Evolutionary conservation across 345 rosid genomes (phyloP).

Genomic region (Aquilaria yunnanensis): DNA sequence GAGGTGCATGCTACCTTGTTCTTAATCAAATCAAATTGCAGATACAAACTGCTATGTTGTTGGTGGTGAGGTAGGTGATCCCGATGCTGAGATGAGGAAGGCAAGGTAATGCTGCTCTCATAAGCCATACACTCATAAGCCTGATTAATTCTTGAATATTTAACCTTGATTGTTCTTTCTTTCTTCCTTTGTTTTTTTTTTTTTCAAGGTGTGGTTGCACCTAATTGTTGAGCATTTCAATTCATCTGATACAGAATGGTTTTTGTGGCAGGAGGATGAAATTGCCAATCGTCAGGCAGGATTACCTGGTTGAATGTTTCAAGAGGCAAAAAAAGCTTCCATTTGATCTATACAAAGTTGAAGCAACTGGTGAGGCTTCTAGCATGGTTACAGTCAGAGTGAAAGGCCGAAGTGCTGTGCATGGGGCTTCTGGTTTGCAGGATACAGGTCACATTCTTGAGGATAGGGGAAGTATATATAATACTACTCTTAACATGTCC

Average conservation of each 20-base stretch:
- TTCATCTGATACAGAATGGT: conserved; percentile 10
- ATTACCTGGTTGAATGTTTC: conserved; percentile 74
- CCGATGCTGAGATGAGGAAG: conserved; percentile 59
- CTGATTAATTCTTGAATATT: too few relatives aligned
- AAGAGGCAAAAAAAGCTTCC: conserved; percentile 76
- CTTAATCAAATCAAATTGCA: conserved; percentile 31
- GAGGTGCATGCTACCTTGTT: conserved; percentile 3
- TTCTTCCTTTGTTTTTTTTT: background rate
- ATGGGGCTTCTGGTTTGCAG: conserved; percentile 88
- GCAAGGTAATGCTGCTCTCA: conserved; percentile 58
- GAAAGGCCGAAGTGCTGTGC: conserved; percentile 93
- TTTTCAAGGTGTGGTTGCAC: too few relatives aligned
- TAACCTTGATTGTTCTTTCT: background rate
- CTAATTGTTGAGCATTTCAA: conserved; percentile 10
- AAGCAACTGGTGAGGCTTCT: conserved; percentile 52
- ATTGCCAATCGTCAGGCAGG: conserved; percentile 77
- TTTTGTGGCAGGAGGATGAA: conserved; percentile 74
- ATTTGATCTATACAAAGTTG: conserved; percentile 64
- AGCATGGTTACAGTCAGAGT: conserved; percentile 84
- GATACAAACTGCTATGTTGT: conserved; percentile 81
- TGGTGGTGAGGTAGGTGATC: conserved; percentile 45
- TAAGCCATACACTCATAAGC: background rate
- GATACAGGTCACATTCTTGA: conserved; percentile 94
- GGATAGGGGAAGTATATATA: conserved; percentile 80
- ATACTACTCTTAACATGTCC: conserved; percentile 90